Evolutionary conservation across 1,284 basidiomycete species (phyloP), one percentile per base, ranked within the genome.

Genomic region (Athelia sp.): DNA sequence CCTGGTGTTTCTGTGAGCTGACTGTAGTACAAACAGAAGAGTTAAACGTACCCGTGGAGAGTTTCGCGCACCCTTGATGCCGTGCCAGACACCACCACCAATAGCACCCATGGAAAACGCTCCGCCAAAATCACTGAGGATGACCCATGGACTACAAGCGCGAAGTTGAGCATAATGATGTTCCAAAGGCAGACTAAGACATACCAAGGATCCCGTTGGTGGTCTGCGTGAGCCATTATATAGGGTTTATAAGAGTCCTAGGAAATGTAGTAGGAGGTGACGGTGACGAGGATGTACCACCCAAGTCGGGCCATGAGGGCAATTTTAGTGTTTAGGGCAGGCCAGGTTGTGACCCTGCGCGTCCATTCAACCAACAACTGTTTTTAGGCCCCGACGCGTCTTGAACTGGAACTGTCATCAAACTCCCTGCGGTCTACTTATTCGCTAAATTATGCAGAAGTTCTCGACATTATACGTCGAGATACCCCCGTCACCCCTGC

Each of bases 81-180:
- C 93, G 72, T 99, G 95, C 96, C 96, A 99, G 64, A 99, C 94
- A 58, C 92, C 93, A 61, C 96, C 93, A 60, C 94, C 94, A 46
- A 96, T 84, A 19, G 92, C 91, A 65, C 93, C 93, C 93, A 96
- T 96, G 31, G 93, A 83, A 65, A 94, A 96, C 17, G 94, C 95
- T 58, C 93, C 95, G 57, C 96, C 96, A 68, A 97, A 96, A 75
- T 99, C 96, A 74, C 93, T 98, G 57, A 99, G 85, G 67, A 99
- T 93, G 50, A 98, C 96, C 90, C 93, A 98, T 59, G 96, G 96
- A 72, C 96, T 96, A 58, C 40, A 21, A 11, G 21, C 21, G 13
- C 32, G 11, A n/a, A 34, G 32, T 34, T 34, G n/a, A n/a, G n/a
- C n/a, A n/a, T n/a, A n/a, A n/a, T n/a, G n/a, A n/a, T n/a, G 32